Percentiles rank a stretch among this genome's conserved stretches.
These are phyloP conservation scores for Chlamydomonas applanata DNA, from an alignment of 139 green algal genomes.

Conservation along the genomic window DNA sequence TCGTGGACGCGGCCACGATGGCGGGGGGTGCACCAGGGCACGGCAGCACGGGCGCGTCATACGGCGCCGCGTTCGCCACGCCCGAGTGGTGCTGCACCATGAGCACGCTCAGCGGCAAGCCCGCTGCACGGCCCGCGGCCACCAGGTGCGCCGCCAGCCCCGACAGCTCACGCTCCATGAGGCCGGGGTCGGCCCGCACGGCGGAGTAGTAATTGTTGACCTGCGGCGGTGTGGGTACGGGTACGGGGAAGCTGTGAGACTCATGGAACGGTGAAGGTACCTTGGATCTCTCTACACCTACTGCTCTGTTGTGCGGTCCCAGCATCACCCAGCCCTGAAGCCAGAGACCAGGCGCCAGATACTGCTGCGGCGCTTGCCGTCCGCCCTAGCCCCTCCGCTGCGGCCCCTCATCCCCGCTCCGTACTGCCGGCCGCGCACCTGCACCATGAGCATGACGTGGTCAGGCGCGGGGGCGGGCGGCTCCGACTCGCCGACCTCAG, in stretches of 20 bases:
- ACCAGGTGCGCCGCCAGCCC: slow-evolving; percentile 7
- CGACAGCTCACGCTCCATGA: slow-evolving; percentile 1
- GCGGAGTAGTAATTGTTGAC: slow-evolving; percentile 15
- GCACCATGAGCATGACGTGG: slow-evolving; percentile 37
- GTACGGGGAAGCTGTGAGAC: no score
- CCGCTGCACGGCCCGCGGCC: not conserved
- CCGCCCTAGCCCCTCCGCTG: no score
- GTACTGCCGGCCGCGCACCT: slow-evolving; percentile 15
- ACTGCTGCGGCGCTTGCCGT: no score
- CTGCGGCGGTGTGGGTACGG: no score
- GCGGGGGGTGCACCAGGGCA: slow-evolving; percentile 9
- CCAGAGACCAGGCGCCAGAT: no score
- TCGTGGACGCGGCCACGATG: not conserved
- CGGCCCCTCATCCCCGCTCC: not conserved
- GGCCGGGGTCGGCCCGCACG: slow-evolving; percentile 7
- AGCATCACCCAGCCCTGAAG: no score
- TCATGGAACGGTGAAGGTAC: no score
- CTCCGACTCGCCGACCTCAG: slow-evolving; percentile 27
- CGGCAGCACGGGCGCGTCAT: slow-evolving; percentile 19
- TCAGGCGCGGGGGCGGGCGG: slow-evolving; percentile 12
- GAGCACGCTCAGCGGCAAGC: slow-evolving; percentile 15
- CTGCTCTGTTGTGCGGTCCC: no score
- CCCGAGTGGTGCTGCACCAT: slow-evolving; percentile 42
- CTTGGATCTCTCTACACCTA: no score
- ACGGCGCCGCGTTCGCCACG: slow-evolving; percentile 40